A percentile compares a stretch with the other conserved stretches of the same genome.
These are phyloP conservation scores for Eimeria necatrix DNA, from an alignment of 169 alveolate genomes.

Conservation along the genomic window DNA sequence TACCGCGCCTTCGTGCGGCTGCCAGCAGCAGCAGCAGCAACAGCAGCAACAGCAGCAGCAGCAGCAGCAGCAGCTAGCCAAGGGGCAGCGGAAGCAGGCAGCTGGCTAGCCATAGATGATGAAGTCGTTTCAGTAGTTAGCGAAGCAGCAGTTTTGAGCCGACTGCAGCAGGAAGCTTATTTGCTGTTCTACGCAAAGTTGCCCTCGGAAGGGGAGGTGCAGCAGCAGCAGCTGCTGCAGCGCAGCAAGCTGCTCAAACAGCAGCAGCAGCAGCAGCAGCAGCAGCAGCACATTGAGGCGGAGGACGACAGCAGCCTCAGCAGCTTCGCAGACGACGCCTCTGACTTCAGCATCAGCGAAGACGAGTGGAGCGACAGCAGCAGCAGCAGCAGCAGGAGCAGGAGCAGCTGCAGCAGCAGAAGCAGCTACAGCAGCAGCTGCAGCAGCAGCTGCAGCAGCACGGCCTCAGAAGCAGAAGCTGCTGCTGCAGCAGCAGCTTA, in stretches of 20 bases:
- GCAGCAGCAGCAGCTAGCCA: not conserved
- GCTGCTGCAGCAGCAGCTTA: not conserved
- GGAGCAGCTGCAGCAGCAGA: not conserved
- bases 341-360: conserved; percentile 30
- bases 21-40: not conserved
- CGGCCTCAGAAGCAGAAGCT: not conserved
- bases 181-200: conserved; percentile 70
- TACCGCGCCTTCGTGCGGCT: conserved; percentile 83
- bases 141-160: conserved; percentile 67
- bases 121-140: conserved; percentile 74
- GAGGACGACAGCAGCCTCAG: not conserved
- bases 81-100: not conserved
- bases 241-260: conserved; percentile 21
- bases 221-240: conserved; percentile 67
- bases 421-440: conserved; percentile 32
- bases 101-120: conserved; percentile 75
- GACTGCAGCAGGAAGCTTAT: conserved; percentile 78
- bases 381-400: conserved; percentile 63
- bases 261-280: conserved; percentile 55
- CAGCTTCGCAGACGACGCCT: conserved; percentile 22
- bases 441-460: not conserved
- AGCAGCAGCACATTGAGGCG: not conserved
- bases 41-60: not conserved
- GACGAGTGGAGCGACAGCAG: conserved; percentile 57
- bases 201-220: conserved; percentile 61